Percentiles rank a stretch among this genome's conserved stretches.
Conservation (phyloP, 2,329 filamentous ascomycete genomes). For the Fusarium coffeatum region DNA sequence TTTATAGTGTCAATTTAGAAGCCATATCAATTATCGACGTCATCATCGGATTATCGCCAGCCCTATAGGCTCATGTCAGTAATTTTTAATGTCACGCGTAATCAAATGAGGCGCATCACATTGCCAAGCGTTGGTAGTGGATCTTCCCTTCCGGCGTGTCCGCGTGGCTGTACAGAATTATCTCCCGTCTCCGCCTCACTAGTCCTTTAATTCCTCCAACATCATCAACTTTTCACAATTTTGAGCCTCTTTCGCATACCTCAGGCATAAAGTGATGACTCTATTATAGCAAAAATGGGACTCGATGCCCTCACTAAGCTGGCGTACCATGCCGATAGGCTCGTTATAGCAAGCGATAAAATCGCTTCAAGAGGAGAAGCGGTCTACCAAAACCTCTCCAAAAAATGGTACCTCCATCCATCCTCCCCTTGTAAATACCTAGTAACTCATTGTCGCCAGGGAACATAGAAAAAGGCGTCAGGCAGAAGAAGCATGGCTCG, state of each 20-base stretch:
- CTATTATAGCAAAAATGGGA: constrained; percentile 29
- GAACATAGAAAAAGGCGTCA: constrained; percentile 21
- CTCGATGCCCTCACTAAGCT: constrained; percentile 35
- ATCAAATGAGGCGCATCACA: constrained; percentile 21
- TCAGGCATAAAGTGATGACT: constrained; percentile 1
- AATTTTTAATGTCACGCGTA: constrained; percentile 1
- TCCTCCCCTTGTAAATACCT: not conserved
- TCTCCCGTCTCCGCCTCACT: constrained; percentile 10
- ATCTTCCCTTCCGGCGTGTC: constrained; percentile 14
- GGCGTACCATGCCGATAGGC: not conserved
- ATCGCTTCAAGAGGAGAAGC: constrained; percentile 30
- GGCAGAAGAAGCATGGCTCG: constrained; percentile 9
- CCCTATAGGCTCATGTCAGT: not conserved
- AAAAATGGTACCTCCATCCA: constrained; percentile 24
- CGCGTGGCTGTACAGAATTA: constrained; percentile 32
- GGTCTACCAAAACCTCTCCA: constrained; percentile 33
- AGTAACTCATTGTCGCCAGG: constrained; percentile 1
- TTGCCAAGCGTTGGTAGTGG: constrained; percentile 25
- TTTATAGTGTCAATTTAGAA: not conserved
- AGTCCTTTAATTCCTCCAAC: not conserved
- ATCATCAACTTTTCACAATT: no score
- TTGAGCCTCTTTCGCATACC: no score
- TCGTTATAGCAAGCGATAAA: not conserved
- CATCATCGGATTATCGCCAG: not conserved
- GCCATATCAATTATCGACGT: not conserved